Percentiles rank a stretch among this genome's conserved stretches.
Conservation (phyloP, 495 filamentous ascomycete species). For the Xylaria telfairii region DNA sequence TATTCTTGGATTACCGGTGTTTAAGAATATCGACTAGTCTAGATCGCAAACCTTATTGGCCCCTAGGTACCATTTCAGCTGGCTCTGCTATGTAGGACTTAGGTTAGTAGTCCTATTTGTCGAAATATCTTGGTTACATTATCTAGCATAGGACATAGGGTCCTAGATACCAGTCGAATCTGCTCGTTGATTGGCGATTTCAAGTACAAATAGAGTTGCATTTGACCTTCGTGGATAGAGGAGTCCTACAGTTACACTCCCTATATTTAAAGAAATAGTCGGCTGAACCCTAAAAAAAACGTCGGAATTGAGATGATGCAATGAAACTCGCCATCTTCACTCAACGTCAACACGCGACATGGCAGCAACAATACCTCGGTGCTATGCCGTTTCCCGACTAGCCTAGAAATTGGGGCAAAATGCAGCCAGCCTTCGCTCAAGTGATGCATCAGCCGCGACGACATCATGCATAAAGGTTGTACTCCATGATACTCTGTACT, state of each 20-base stretch:
- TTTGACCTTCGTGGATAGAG: not conserved
- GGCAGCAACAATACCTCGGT: not conserved
- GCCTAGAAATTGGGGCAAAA: slow-evolving; percentile 2
- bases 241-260: not conserved
- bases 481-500: slow-evolving; percentile 6
- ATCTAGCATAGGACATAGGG: not conserved
- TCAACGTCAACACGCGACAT: not conserved
- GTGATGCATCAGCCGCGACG: not conserved
- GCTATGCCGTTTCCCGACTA: not conserved
- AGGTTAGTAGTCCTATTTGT: not conserved
- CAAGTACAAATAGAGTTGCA: not conserved
- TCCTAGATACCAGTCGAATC: not conserved
- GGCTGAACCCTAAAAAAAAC: not conserved
- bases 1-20: not conserved
- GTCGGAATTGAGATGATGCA: not conserved
- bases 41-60: not conserved
- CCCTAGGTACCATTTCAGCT: too few relatives aligned
- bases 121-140: not conserved
- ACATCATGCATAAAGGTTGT: too few relatives aligned
- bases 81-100: not conserved
- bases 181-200: not conserved
- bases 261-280: not conserved
- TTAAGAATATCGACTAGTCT: not conserved
- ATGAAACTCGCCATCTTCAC: not conserved
- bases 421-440: slow-evolving; percentile 9